Percentiles rank a stretch among this genome's conserved stretches.
Conservation (phyloP, 192 early-diverging fungal species). For the Coemansia sp. region DNA sequence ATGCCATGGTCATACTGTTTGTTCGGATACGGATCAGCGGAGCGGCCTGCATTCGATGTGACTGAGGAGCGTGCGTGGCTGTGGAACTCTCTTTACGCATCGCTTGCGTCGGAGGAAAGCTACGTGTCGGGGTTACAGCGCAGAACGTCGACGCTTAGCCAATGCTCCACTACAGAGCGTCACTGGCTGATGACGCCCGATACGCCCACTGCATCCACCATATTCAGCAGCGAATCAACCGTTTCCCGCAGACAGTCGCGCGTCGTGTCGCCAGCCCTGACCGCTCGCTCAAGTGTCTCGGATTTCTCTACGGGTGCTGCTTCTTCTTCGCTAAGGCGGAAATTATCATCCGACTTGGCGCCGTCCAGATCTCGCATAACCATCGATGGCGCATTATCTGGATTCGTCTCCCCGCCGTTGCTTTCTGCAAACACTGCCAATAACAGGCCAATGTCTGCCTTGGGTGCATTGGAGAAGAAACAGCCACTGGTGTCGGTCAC, state of each 20-base stretch:
- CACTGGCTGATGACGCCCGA: slow-evolving; percentile 45
- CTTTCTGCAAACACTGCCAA: background rate
- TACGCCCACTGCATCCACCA: slow-evolving; percentile 2
- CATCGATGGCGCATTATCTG: slow-evolving; percentile 9
- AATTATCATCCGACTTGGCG: background rate
- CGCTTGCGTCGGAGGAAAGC: slow-evolving; percentile 4
- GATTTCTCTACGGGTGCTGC: too few species aligned
- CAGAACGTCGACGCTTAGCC: slow-evolving; percentile 46
- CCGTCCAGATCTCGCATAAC: background rate
- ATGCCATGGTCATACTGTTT: slow-evolving; percentile 27
- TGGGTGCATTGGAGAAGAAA: background rate
- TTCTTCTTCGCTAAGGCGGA: background rate
- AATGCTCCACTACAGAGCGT: slow-evolving; percentile 53
- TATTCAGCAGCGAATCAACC: background rate
- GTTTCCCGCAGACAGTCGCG: slow-evolving; percentile 41
- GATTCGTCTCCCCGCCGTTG: slow-evolving; percentile 2
- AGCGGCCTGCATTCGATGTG: slow-evolving; percentile 31
- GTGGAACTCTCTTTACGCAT: slow-evolving; percentile 12
- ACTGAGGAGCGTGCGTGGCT: slow-evolving; percentile 11
- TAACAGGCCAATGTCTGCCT: background rate
- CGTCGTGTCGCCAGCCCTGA: slow-evolving; percentile 31
- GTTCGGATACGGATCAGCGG: slow-evolving; percentile 23
- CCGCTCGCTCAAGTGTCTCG: slow-evolving; percentile 42
- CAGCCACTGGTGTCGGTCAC: background rate
- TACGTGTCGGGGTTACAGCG: slow-evolving; percentile 12